A percentile compares a stretch with the other conserved stretches of the same genome.
Conservation (phyloP, 257 asterid species). For the Solanum lignicaule region DNA sequence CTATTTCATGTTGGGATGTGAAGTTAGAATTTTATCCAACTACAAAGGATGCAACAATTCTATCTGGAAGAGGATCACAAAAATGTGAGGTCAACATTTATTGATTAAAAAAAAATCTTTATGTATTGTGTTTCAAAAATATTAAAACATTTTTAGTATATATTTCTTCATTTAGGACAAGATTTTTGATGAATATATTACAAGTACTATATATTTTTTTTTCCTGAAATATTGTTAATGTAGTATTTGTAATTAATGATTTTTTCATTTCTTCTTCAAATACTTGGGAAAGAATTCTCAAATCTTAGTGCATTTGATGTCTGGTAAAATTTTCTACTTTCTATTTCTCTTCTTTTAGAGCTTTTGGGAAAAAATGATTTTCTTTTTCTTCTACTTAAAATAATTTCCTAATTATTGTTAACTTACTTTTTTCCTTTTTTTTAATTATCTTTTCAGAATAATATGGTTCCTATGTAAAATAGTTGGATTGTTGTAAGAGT, state of each 20-base stretch:
- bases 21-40: background rate
- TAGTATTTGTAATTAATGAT: background rate
- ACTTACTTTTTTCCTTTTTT: background rate
- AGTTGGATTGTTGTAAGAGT: background rate
- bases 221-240: background rate
- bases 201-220: background rate
- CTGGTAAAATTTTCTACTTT: background rate
- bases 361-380: background rate
- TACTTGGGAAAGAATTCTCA: background rate
- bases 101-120: background rate
- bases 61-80: background rate
- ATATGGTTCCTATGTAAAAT: background rate
- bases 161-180: background rate
- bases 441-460: background rate
- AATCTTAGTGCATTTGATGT: background rate
- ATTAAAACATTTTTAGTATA: background rate
- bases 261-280: background rate
- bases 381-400: background rate
- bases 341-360: background rate
- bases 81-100: background rate
- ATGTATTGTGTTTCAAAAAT: background rate
- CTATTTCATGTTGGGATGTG: background rate
- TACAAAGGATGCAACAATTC: background rate
- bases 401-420: background rate
- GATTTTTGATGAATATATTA: background rate